These are phyloP conservation scores for Aphanocladium album DNA, from an alignment of 2,329 filamentous ascomycete genomes.

Conservation along the genomic window DNA sequence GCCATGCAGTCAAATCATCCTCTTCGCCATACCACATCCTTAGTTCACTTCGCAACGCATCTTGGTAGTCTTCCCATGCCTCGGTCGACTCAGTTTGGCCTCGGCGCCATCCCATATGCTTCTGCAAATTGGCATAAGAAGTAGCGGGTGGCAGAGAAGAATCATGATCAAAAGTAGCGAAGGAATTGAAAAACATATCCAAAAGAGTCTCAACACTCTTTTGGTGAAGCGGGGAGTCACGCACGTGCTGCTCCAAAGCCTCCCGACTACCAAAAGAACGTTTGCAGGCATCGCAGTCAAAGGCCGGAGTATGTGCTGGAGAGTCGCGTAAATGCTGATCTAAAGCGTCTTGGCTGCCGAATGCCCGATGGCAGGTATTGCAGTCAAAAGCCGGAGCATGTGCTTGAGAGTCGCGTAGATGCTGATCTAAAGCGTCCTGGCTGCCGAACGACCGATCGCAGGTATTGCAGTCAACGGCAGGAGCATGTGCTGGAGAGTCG, in stretches of 20 bases:
- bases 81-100: neutral
- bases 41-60: constrained; percentile 3
- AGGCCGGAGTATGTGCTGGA: neutral
- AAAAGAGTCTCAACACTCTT: constrained; percentile 15
- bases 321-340: neutral
- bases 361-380: constrained; percentile 1
- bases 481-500: neutral
- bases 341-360: neutral
- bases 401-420: neutral
- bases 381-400: neutral
- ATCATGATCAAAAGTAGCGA: constrained; percentile 6
- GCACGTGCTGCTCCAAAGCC: neutral
- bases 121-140: neutral
- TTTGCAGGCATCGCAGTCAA: neutral
- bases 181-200: constrained; percentile 16
- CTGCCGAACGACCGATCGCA: neutral
- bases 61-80: neutral
- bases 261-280: neutral
- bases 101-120: neutral
- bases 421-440: neutral
- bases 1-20: constrained; percentile 6
- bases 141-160: constrained; percentile 3
- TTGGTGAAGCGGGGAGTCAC: neutral
- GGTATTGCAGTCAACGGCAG: neutral
- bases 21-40: constrained; percentile 4